Evolutionary conservation across 805 yeast genomes (phyloP).

Genomic region (Kregervanrija delftensis): DNA sequence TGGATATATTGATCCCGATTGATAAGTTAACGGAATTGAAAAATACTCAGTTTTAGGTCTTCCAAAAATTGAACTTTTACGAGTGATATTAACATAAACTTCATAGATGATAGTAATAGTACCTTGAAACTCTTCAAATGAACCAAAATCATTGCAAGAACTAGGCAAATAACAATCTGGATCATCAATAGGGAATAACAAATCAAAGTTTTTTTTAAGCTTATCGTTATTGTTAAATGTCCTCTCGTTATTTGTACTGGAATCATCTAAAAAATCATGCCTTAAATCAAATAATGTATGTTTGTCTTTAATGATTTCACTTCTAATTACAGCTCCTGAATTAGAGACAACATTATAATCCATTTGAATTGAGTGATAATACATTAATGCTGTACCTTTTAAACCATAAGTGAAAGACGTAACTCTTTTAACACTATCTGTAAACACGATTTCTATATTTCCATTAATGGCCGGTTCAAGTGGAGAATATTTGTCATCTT

Average conservation of each 20-base stretch:
- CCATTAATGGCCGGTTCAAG: conserved; percentile 1
- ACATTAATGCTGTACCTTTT: conserved; percentile 1
- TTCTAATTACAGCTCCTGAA: no score
- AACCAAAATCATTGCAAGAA: conserved; percentile 3
- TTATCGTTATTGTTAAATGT: background rate
- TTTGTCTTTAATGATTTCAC: no score
- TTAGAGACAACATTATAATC: background rate
- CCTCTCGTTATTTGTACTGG: no score
- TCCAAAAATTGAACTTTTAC: background rate
- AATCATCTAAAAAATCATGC: no score
- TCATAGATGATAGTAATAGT: conserved; percentile 1
- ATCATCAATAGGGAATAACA: conserved; percentile 3
- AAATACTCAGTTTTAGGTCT: background rate
- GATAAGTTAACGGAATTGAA: conserved; percentile 1
- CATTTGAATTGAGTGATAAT: background rate
- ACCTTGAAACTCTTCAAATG: background rate
- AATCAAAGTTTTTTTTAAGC: background rate
- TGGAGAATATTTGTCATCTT: conserved; percentile 4
- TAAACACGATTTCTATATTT: background rate
- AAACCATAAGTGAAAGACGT: conserved; percentile 3
- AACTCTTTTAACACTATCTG: conserved; percentile 1
- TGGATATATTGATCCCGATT: conserved; percentile 5
- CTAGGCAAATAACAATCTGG: conserved; percentile 2
- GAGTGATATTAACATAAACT: conserved; percentile 1
- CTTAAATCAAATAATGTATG: no score